Percentiles rank a stretch among this genome's conserved stretches.
These are phyloP conservation scores for Rosa multiflora DNA, from an alignment of 306 rosid genomes.

Conservation along the genomic window DNA sequence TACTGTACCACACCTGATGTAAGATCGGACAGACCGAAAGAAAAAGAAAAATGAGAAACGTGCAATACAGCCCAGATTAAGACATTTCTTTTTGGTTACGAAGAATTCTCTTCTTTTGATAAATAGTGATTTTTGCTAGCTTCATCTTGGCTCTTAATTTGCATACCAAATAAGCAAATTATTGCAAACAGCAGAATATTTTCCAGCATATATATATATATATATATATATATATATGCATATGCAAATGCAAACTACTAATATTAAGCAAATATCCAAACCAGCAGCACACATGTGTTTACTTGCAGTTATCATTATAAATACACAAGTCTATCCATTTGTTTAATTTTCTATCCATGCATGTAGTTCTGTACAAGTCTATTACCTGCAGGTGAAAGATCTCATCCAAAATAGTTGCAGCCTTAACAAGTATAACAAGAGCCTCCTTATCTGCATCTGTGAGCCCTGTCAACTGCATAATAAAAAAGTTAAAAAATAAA, in stretches of 20 bases:
- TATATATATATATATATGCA: no score
- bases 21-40: constrained; percentile 15
- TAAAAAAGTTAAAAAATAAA: not conserved
- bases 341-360: constrained; percentile 4
- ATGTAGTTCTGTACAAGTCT: constrained; percentile 6
- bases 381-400: constrained; percentile 78
- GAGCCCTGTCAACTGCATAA: constrained; percentile 71
- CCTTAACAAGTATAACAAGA: constrained; percentile 62
- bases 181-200: not conserved
- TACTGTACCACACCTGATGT: constrained; percentile 76
- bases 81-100: not conserved
- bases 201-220: not conserved
- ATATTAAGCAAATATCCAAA: not conserved
- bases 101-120: not conserved
- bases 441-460: constrained; percentile 70
- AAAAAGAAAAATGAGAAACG: not conserved
- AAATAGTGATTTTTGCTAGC: not conserved
- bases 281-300: not conserved
- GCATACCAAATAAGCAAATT: not conserved
- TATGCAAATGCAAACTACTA: not conserved
- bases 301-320: constrained; percentile 5
- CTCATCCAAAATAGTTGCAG: constrained; percentile 79
- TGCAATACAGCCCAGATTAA: not conserved
- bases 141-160: not conserved
- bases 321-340: not conserved